phyloP scores from a whole-genome alignment of 139 green algal species.

The Coccomyxa sp. region DNA sequence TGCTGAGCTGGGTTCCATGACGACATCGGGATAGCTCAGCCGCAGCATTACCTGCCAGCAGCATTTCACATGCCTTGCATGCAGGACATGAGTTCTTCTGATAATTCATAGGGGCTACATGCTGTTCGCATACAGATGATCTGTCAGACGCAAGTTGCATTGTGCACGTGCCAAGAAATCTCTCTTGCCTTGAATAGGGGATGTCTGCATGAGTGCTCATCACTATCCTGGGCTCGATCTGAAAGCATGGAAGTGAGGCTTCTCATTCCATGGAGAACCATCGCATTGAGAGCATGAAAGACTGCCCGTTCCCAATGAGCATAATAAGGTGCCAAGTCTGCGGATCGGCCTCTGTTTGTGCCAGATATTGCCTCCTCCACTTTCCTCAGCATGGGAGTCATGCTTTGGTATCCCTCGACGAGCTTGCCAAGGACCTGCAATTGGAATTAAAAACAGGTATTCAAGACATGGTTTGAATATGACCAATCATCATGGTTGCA shows the following conservation, averaged over 20 bases:
- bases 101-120: neutral
- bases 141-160: neutral
- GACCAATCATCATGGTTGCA: too few relatives aligned
- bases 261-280: conserved; percentile 65
- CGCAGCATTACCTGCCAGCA: conserved; percentile 46
- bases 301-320: conserved; percentile 80
- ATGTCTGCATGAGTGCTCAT: too few relatives aligned
- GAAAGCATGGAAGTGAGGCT: too few relatives aligned
- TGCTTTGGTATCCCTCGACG: conserved; percentile 75
- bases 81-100: neutral
- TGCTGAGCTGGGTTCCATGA: conserved; percentile 70
- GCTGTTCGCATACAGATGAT: neutral
- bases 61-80: neutral
- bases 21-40: conserved; percentile 70
- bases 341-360: conserved; percentile 77
- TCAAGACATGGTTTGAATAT: too few relatives aligned
- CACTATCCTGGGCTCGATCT: too few relatives aligned
- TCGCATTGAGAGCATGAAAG: conserved; percentile 75
- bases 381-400: conserved; percentile 78
- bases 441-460: too few relatives aligned
- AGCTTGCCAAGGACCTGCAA: conserved; percentile 62
- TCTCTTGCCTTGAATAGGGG: conserved; percentile 59
- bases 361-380: conserved; percentile 76
- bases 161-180: neutral
- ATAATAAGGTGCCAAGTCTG: conserved; percentile 76